phyloP scores from a whole-genome alignment of 2,329 filamentous ascomycete genomes.

The Fusarium tanahbumbuense region DNA sequence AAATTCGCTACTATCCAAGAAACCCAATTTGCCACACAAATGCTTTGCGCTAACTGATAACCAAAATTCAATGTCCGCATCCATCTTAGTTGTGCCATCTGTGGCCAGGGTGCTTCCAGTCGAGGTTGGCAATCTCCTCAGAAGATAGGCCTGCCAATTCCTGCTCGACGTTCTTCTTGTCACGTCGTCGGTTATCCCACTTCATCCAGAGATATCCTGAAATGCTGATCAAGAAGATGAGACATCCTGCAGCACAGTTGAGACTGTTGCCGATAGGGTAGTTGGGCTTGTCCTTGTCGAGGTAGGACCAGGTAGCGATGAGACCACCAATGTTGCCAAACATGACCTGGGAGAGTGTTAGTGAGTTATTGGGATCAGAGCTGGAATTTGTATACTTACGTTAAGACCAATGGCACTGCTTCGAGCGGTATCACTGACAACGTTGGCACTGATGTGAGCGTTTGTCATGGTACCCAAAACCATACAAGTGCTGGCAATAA shows the following conservation, averaged over 20 bases:
- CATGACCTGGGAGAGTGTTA: slow-evolving; percentile 41
- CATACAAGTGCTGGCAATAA: slow-evolving; percentile 71
- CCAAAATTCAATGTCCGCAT: background rate
- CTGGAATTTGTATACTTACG: slow-evolving; percentile 20
- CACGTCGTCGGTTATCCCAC: slow-evolving; percentile 70
- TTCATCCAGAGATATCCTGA: slow-evolving; percentile 69
- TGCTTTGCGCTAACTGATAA: slow-evolving; percentile 19
- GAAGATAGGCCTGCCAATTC: slow-evolving; percentile 67
- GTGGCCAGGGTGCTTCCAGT: slow-evolving; percentile 76
- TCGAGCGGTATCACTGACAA: slow-evolving; percentile 73
- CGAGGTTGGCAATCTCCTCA: slow-evolving; percentile 68
- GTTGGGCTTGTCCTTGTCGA: slow-evolving; percentile 71
- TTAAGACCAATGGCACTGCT: slow-evolving; percentile 67
- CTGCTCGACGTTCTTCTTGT: slow-evolving; percentile 64
- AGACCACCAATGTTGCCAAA: slow-evolving; percentile 68
- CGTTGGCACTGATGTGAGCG: slow-evolving; percentile 72
- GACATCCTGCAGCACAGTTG: slow-evolving; percentile 72
- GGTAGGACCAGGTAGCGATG: slow-evolving; percentile 72
- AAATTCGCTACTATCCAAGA: slow-evolving; percentile 18
- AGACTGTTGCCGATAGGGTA: slow-evolving; percentile 74
- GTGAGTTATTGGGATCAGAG: background rate
- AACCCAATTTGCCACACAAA: background rate
- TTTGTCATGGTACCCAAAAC: slow-evolving; percentile 71
- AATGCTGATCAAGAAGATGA: slow-evolving; percentile 64
- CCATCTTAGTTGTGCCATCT: slow-evolving; percentile 61